These are phyloP conservation scores for Pinguiococcus pyrenoidosus DNA, from an alignment of 108 stramenopile species.

Conservation along the genomic window DNA sequence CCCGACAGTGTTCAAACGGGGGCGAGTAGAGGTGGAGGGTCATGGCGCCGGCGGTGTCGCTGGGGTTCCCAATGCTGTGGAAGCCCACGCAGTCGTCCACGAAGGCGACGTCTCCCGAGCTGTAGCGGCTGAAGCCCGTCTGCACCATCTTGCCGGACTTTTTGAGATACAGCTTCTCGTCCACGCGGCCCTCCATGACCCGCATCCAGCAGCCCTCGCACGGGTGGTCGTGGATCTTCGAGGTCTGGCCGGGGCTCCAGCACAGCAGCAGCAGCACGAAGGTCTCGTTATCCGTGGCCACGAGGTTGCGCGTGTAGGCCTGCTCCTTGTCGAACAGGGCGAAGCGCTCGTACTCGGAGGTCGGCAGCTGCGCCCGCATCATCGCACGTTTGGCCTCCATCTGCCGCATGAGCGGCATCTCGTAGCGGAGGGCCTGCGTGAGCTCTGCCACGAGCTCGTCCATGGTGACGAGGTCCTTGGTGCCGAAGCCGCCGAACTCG, in stretches of 20 bases:
- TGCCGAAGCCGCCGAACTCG: no score
- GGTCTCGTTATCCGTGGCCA: constrained; percentile 57
- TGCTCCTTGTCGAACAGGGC: constrained; percentile 33
- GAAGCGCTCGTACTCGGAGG: constrained; percentile 12
- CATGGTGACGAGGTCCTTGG: no score
- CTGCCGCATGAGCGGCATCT: no score
- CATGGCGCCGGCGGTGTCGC: constrained; percentile 31
- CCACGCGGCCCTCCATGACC: constrained; percentile 45
- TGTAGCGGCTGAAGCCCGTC: not conserved
- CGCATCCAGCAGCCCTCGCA: constrained; percentile 75
- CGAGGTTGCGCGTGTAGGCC: constrained; percentile 65
- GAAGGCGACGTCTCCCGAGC: constrained; percentile 34
- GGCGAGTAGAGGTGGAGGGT: constrained; percentile 77
- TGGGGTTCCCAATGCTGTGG: constrained; percentile 58
- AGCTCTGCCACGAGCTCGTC: no score
- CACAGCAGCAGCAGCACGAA: constrained; percentile 72
- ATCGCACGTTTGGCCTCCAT: no score
- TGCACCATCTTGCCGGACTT: constrained; percentile 5
- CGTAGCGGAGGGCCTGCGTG: no score
- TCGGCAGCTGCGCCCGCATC: not conserved
- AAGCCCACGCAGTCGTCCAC: constrained; percentile 68
- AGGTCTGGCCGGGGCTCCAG: constrained; percentile 54
- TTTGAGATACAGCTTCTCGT: constrained; percentile 44
- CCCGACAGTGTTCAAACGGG: constrained; percentile 55
- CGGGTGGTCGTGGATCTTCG: constrained; percentile 29